Conservation (phyloP, 768 basidiomycete genomes). For the Naematelia encephala region DNA sequence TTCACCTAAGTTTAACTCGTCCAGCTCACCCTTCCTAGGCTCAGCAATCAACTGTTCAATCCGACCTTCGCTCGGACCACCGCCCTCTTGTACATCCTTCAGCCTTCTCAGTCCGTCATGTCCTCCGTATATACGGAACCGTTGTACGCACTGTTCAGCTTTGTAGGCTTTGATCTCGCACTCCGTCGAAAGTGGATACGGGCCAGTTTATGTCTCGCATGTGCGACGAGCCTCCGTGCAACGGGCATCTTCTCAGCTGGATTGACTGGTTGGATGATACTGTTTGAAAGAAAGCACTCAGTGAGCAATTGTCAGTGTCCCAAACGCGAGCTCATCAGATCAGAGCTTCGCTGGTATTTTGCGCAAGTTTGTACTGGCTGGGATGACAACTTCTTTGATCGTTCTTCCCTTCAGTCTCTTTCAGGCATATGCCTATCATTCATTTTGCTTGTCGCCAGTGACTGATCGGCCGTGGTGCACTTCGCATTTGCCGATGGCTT, state of each 20-base stretch:
- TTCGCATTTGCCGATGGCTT: constrained; percentile 63
- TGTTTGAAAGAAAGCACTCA: constrained; percentile 1
- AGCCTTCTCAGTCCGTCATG: constrained; percentile 72
- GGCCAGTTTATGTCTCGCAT: constrained; percentile 27
- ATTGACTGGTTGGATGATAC: constrained; percentile 22
- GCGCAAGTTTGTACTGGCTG: background rate
- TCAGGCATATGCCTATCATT: constrained; percentile 63
- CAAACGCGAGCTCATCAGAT: background rate
- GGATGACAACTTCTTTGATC: constrained; percentile 52
- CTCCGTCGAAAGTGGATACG: constrained; percentile 13
- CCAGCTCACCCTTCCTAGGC: constrained; percentile 43
- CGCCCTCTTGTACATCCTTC: constrained; percentile 66
- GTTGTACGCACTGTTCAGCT: constrained; percentile 77
- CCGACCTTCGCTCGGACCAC: constrained; percentile 63
- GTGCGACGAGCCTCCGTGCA: constrained; percentile 34
- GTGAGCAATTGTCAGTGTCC: background rate
- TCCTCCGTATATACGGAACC: constrained; percentile 78
- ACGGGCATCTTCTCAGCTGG: constrained; percentile 39
- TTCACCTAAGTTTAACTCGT: constrained; percentile 52
- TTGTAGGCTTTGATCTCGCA: constrained; percentile 57
- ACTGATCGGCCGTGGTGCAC: constrained; percentile 65
- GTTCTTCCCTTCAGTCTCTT: constrained; percentile 68
- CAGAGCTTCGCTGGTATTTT: background rate
- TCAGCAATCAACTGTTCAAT: constrained; percentile 58
- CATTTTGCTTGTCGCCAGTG: constrained; percentile 60